These are phyloP conservation scores for Trypanosoma lewisi DNA, from an alignment of 208 protist genomes.

Conservation along the genomic window DNA sequence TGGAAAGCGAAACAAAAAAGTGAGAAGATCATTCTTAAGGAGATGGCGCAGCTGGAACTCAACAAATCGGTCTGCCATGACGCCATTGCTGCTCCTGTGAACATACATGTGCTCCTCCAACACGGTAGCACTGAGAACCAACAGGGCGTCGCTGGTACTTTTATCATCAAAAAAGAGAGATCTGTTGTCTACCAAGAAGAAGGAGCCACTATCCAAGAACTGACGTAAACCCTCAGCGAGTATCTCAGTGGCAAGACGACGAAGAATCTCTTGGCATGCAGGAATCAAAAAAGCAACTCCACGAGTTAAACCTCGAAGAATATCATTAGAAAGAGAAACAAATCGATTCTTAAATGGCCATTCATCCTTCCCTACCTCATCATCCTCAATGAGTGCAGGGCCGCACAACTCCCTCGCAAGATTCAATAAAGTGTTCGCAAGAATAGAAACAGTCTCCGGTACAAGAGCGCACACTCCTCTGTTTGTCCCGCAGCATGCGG, in stretches of 20 bases:
- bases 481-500: conserved; percentile 8
- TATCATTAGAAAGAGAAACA: conserved; percentile 4
- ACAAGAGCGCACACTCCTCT: neutral
- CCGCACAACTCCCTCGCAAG: conserved; percentile 12
- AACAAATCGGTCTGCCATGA: neutral
- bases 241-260: conserved; percentile 13
- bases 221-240: conserved; percentile 19
- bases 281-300: conserved; percentile 25
- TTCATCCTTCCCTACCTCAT: conserved; percentile 2
- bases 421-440: conserved; percentile 17
- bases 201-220: neutral
- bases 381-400: neutral
- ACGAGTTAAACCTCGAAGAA: conserved; percentile 3
- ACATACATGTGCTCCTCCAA: conserved; percentile 1
- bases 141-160: conserved; percentile 2
- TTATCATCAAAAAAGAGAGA: conserved; percentile 1
- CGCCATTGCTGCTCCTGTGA: neutral
- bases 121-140: conserved; percentile 9
- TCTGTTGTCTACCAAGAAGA: neutral
- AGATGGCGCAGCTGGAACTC: conserved; percentile 10
- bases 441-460: conserved; percentile 13
- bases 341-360: conserved; percentile 17
- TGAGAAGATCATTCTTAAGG: conserved; percentile 20
- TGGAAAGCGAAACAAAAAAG: conserved; percentile 11
- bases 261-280: neutral